Conservation (phyloP, 495 filamentous ascomycete species). For the Sporormia fimetaria region DNA sequence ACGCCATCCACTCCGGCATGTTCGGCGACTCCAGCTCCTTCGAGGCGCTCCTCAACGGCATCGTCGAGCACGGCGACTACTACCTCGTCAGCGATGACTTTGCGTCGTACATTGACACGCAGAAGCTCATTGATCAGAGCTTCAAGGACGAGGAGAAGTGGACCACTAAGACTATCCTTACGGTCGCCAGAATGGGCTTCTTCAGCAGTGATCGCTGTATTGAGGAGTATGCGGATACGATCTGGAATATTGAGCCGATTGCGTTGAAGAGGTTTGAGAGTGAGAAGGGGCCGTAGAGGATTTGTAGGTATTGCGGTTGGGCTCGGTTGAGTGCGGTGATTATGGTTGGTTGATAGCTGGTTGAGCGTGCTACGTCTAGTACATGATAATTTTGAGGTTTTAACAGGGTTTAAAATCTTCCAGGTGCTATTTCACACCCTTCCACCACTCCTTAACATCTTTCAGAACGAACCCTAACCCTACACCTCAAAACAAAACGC, state of each 20-base stretch:
- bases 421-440: too few species aligned
- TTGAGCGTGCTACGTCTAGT: too few species aligned
- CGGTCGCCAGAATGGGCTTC: constrained; percentile 89
- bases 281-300: too few species aligned
- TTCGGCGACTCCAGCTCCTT: constrained; percentile 73
- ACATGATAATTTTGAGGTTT: too few species aligned
- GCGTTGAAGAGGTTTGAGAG: constrained; percentile 29
- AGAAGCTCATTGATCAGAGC: constrained; percentile 76
- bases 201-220: constrained; percentile 95
- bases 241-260: constrained; percentile 90
- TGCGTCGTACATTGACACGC: constrained; percentile 81
- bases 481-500: too few species aligned
- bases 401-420: too few species aligned
- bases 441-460: too few species aligned
- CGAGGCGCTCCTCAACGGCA: constrained; percentile 64
- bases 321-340: too few species aligned
- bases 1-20: constrained; percentile 57
- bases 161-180: constrained; percentile 77
- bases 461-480: too few species aligned
- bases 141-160: constrained; percentile 87
- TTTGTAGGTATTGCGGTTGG: too few species aligned
- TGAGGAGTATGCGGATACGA: constrained; percentile 90
- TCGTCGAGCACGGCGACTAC: constrained; percentile 89
- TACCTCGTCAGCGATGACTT: constrained; percentile 97
- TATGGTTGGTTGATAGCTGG: too few species aligned